phyloP scores from a whole-genome alignment of 768 basidiomycete species.

The Termitomyces sp. region DNA sequence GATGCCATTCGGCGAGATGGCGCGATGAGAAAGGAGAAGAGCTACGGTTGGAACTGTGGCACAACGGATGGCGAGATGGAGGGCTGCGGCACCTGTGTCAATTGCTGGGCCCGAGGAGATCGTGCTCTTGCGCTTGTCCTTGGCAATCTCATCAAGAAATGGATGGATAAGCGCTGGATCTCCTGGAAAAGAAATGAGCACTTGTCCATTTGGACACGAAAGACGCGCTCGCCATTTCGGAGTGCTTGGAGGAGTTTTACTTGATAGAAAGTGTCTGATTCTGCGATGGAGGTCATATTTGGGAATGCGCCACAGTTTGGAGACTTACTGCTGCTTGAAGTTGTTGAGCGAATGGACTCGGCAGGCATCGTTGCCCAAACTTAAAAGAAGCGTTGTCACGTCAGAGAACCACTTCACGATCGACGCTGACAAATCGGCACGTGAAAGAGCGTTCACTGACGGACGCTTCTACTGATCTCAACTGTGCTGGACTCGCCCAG shows the following conservation, averaged over 20 bases:
- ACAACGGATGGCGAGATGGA: constrained; percentile 82
- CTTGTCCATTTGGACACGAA: neutral
- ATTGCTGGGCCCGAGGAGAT: constrained; percentile 11
- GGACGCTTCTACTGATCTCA: too few species aligned
- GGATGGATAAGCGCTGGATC: constrained; percentile 79
- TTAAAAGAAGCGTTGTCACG: neutral
- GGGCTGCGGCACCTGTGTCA: constrained; percentile 67
- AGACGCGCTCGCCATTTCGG: constrained; percentile 44
- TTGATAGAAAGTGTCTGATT: constrained; percentile 48
- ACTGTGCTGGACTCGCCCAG: too few species aligned
- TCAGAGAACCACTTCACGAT: neutral
- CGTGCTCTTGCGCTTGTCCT: constrained; percentile 42
- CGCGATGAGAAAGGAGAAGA: constrained; percentile 63
- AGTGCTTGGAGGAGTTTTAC: constrained; percentile 62
- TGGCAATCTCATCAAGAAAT: constrained; percentile 70
- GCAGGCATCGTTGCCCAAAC: neutral
- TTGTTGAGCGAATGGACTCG: neutral
- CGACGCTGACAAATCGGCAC: neutral
- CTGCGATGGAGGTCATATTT: neutral
- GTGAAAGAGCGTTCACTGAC: neutral
- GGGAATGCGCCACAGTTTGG: neutral
- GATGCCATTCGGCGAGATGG: constrained; percentile 74
- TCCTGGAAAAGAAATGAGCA: constrained; percentile 31
- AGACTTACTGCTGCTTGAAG: constrained; percentile 3
- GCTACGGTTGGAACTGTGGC: constrained; percentile 67